These are phyloP conservation scores for Aspergillus aculeatus DNA, from an alignment of 2,329 filamentous ascomycete species.

Conservation along the genomic window DNA sequence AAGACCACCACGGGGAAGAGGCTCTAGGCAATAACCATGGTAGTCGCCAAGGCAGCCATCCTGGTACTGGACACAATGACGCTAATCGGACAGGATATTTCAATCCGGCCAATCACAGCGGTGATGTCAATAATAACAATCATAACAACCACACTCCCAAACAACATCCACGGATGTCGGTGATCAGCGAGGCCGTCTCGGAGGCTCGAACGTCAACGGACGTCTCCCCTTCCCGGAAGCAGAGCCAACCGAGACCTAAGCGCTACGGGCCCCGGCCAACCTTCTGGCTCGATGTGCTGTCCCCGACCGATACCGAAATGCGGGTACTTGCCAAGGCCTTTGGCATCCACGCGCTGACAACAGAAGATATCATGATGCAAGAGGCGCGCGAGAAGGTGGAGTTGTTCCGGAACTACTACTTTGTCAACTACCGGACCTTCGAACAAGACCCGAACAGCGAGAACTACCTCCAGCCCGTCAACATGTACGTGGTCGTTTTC, in stretches of 20 bases:
- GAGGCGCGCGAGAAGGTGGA: slow-evolving; percentile 98
- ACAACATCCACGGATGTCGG: slow-evolving; percentile 32
- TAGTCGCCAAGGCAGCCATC: slow-evolving; percentile 21
- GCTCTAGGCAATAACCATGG: slow-evolving; percentile 11
- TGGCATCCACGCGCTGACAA: slow-evolving; percentile 90
- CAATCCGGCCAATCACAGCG: neutral
- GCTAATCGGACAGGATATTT: neutral
- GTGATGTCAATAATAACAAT: slow-evolving; percentile 10
- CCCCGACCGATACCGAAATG: slow-evolving; percentile 93
- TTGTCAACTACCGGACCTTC: slow-evolving; percentile 97
- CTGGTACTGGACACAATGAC: slow-evolving; percentile 2
- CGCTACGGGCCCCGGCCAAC: slow-evolving; percentile 80
- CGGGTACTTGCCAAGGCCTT: slow-evolving; percentile 88
- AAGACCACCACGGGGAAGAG: slow-evolving; percentile 25
- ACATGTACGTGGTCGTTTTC: slow-evolving; percentile 97
- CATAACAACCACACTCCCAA: slow-evolving; percentile 21
- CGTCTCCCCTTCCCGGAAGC: slow-evolving; percentile 23
- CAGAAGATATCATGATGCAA: slow-evolving; percentile 96
- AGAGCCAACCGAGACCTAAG: slow-evolving; percentile 35
- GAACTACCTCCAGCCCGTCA: slow-evolving; percentile 89
- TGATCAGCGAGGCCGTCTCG: slow-evolving; percentile 35
- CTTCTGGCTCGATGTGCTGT: slow-evolving; percentile 94
- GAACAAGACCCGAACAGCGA: slow-evolving; percentile 90
- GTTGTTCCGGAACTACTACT: slow-evolving; percentile 95
- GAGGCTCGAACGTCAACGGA: slow-evolving; percentile 29